Evolutionary conservation across 1,284 basidiomycete species (phyloP), one percentile per base, ranked within the genome.

Genomic region (Irpex lacteus): DNA sequence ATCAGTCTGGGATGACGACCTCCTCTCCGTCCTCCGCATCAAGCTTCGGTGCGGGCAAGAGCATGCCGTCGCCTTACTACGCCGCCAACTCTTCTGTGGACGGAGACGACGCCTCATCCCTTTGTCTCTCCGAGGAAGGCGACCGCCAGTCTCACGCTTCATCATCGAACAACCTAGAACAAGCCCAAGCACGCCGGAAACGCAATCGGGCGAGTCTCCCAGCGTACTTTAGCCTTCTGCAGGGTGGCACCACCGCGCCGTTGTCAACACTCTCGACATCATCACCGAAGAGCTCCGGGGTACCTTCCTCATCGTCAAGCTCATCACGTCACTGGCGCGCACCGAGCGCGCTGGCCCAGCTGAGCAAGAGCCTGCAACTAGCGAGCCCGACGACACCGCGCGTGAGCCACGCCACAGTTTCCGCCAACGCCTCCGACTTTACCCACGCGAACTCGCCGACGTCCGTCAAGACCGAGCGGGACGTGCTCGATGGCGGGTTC

Each of bases 161-260:
- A 4, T 56, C 50, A 0, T 52, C 50, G 50, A 52, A 19, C 7
- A 56, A 19, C 21, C 21, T 26, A 13, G 54, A 56, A 13, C 54
- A 36, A 15, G 26, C 21, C 2, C 54, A 36, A 44, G 69, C 73
- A 37, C 86, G 83, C 75, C 84, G 81, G 68, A 79, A 76, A 69
- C 85, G 85, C 69, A 89, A 87, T 73, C 87, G 90, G 72, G 86
- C 87, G 59, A 90, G 87, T 71, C 82, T 92, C 53, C 90, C 90
- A 15, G 85, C 88, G 7, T 91, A 87, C 76, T 92, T 92, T 74
- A 90, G 89, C 58, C 81, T 91, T 64, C 80, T 92, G 50, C 82
- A 86, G 71, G 78, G 85, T 65, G 76, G 76, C 64, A 74, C 82
- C 9, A 76, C 74, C 63, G 74, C 34, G 19, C 50, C 50, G 15